These are phyloP conservation scores for Aspergillus sp. DNA, from an alignment of 2,329 filamentous ascomycete genomes.

Conservation along the genomic window DNA sequence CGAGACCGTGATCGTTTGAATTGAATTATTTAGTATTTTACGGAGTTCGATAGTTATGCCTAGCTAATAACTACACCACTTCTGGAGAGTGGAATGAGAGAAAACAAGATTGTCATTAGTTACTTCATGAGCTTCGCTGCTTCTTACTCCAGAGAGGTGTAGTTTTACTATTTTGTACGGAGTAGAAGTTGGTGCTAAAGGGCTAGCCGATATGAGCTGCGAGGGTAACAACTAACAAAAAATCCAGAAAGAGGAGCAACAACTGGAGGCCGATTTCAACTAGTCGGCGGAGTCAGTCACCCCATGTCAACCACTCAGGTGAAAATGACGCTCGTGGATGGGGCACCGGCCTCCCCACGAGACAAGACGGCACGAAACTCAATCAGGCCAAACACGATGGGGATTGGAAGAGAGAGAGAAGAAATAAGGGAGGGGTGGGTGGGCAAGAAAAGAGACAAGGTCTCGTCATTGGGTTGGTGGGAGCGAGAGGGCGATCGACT, in stretches of 20 bases:
- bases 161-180: not conserved
- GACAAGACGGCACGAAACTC: conserved; percentile 21
- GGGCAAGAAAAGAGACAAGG: not conserved
- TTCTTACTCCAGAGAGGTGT: not conserved
- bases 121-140: not conserved
- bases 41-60: not conserved
- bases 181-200: not conserved
- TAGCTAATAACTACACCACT: too few relatives aligned
- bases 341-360: conserved; percentile 12
- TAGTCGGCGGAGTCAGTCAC: conserved; percentile 14
- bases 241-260: not conserved
- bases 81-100: not conserved
- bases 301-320: conserved; percentile 13
- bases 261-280: conserved; percentile 4
- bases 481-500: conserved; percentile 10
- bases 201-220: not conserved
- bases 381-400: conserved; percentile 14
- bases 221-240: not conserved
- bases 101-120: not conserved
- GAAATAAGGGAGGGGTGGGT: conserved; percentile 14
- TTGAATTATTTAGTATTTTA: not conserved
- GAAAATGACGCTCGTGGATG: conserved; percentile 19
- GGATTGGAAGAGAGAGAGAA: conserved; percentile 11
- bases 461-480: conserved; percentile 3
- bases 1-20: not conserved